phyloP scores from a whole-genome alignment of 1,139 yeast genomes.

The Geotrichum candidum region DNA sequence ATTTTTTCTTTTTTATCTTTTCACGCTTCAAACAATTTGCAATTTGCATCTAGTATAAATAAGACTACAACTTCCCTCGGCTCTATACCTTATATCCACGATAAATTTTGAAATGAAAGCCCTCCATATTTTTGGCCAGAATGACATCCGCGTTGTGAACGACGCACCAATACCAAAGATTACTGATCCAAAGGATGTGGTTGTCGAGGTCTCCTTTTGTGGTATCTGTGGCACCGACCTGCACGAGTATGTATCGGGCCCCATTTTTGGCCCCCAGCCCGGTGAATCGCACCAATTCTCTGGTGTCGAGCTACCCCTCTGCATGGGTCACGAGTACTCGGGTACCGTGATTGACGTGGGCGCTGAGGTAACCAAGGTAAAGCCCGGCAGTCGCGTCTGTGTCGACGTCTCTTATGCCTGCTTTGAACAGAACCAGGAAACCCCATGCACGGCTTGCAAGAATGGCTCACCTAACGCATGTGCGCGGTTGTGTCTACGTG shows the following conservation, averaged over 20 bases:
- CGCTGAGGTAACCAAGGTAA: slow-evolving; percentile 31
- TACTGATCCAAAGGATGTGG: slow-evolving; percentile 34
- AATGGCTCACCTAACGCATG: slow-evolving; percentile 47
- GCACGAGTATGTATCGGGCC: slow-evolving; percentile 44
- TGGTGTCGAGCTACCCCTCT: slow-evolving; percentile 32
- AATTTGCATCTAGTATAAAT: no score
- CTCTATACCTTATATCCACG: no score
- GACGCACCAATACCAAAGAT: slow-evolving; percentile 5
- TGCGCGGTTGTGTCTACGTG: slow-evolving; percentile 40
- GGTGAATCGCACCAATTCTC: slow-evolving; percentile 26
- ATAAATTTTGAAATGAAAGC: slow-evolving; percentile 11
- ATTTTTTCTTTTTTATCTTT: no score
- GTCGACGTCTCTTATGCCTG: slow-evolving; percentile 53
- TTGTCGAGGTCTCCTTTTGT: slow-evolving; percentile 43
- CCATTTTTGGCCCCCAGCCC: slow-evolving; percentile 40
- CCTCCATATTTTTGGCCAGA: slow-evolving; percentile 12
- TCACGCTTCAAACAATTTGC: no score
- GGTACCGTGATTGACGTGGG: slow-evolving; percentile 40
- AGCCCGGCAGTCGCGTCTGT: slow-evolving; percentile 42
- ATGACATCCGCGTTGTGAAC: slow-evolving; percentile 14
- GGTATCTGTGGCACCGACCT: slow-evolving; percentile 52
- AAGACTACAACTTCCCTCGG: no score
- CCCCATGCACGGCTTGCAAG: slow-evolving; percentile 41
- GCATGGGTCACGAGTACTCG: slow-evolving; percentile 56
- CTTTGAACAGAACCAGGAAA: slow-evolving; percentile 32